Evolutionary conservation across 306 rosid genomes (phyloP).

Genomic region (Vigna radiata): DNA sequence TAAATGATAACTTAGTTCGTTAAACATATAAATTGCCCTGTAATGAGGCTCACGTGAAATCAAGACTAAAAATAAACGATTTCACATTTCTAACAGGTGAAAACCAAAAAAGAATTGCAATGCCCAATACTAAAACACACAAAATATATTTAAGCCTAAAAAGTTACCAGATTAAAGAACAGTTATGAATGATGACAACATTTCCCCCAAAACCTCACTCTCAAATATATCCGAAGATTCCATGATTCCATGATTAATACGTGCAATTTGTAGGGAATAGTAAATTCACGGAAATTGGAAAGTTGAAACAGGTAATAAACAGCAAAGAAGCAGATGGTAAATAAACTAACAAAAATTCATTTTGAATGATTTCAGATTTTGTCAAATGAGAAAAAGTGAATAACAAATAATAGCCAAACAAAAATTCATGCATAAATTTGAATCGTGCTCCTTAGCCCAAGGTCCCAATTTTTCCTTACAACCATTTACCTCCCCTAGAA

Average conservation of each 20-base stretch:
- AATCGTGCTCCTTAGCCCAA: conserved; percentile 12
- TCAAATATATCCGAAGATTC: neutral
- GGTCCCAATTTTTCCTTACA: conserved; percentile 15
- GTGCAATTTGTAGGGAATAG: conserved; percentile 16
- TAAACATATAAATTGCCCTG: neutral
- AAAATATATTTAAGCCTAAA: neutral
- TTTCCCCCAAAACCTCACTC: neutral
- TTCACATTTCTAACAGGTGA: neutral
- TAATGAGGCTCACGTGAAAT: neutral
- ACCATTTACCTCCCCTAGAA: conserved; percentile 25
- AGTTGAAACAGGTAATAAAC: conserved; percentile 11
- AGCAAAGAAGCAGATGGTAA: conserved; percentile 24
- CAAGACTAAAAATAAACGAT: neutral
- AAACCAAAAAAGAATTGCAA: neutral
- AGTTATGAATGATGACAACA: neutral
- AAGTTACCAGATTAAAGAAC: neutral
- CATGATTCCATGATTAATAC: conserved; percentile 27
- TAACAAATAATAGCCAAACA: neutral
- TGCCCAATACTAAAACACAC: neutral
- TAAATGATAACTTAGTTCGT: neutral
- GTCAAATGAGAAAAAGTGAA: conserved; percentile 19
- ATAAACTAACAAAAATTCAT: conserved; percentile 5
- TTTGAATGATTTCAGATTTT: conserved; percentile 24
- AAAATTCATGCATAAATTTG: conserved; percentile 16
- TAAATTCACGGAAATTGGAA: conserved; percentile 26